Evolutionary conservation across 345 rosid species (phyloP), one percentile per base, ranked within the genome.

Genomic region (Eucalyptus tenuipes): DNA sequence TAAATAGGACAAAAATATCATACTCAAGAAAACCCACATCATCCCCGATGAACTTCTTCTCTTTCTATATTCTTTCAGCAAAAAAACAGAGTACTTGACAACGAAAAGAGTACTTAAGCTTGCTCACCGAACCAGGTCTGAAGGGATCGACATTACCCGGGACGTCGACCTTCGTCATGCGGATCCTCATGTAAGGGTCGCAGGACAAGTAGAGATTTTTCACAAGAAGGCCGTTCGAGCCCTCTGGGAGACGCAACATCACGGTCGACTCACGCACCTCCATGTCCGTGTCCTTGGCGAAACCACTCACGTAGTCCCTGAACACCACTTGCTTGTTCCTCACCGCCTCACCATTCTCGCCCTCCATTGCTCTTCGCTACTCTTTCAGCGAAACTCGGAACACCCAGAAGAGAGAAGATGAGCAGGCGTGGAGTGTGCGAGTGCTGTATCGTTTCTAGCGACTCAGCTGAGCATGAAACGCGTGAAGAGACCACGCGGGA

Each of bases 321-420:
- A 93, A 75, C 8, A 89, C 45, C 75, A 93, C 93, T 80, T 91
- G 94, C 89, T 91, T 94, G 93, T 94, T 93, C 88, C 88, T 92
- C 88, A 15, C 49, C 31, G 55, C 55, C 55, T 55, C 87, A 4
- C 68, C 68, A 61, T 27, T 61, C 17, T 61, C 68, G 31, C 68
- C n/a, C 9, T 29, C 3, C 17, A 61, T 61, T 13, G 33, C 68
- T 61, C 68, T 27, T 29, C 2, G 68, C 68, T 61, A n/a, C 33
- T 61, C 33, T 29, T 27, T 61, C 33, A n/a, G 7, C 68, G 16
- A 27, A 61, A 61, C 68, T 61, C 68, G 68, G n/a, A 27, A 61
- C 68, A 61, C 68, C 68, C 68, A 29, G 68, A 61, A 29, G 68
- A 59, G 68, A 59, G 68, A 27, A 61, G 33, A 27, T 6, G 33